A percentile compares a stretch with the other conserved stretches of the same genome.
phyloP scores from a whole-genome alignment of 192 early-diverging fungal species.

The Chytriomyces sp. region DNA sequence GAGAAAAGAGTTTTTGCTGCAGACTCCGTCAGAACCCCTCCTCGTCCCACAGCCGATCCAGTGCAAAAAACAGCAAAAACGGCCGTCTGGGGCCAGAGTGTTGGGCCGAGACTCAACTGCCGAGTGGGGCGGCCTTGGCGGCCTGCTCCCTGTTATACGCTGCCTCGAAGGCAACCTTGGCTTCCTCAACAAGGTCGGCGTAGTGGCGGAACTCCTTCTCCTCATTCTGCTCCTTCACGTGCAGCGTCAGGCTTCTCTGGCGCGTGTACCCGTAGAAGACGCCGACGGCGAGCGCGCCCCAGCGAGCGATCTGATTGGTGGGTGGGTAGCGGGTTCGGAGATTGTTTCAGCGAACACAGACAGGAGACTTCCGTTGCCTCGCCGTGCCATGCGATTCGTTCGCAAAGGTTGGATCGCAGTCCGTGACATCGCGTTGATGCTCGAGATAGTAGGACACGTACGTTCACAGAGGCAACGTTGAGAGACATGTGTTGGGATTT shows the following conservation, averaged over 20 bases:
- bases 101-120: conserved; percentile 51
- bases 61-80: too few species aligned
- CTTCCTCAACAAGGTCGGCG: conserved; percentile 55
- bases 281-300: conserved; percentile 48
- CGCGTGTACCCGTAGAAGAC: conserved; percentile 51
- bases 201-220: conserved; percentile 34
- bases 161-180: conserved; percentile 55
- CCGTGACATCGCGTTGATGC: background rate
- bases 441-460: conserved; percentile 14
- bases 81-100: too few species aligned
- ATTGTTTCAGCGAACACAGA: too few species aligned
- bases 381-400: too few species aligned
- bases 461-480: conserved; percentile 56
- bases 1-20: too few species aligned
- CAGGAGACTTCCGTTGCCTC: too few species aligned
- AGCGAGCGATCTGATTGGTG: conserved; percentile 47
- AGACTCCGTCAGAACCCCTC: too few species aligned
- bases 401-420: too few species aligned
- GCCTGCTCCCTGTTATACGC: conserved; percentile 49
- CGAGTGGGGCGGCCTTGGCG: conserved; percentile 41
- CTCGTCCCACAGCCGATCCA: too few species aligned
- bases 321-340: background rate
- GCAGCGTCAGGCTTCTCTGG: conserved; percentile 42
- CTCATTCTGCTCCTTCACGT: conserved; percentile 45
- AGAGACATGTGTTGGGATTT: conserved; percentile 32